Evolutionary conservation across 306 rosid genomes (phyloP).

Genomic region (Cicer pinnatifidum): DNA sequence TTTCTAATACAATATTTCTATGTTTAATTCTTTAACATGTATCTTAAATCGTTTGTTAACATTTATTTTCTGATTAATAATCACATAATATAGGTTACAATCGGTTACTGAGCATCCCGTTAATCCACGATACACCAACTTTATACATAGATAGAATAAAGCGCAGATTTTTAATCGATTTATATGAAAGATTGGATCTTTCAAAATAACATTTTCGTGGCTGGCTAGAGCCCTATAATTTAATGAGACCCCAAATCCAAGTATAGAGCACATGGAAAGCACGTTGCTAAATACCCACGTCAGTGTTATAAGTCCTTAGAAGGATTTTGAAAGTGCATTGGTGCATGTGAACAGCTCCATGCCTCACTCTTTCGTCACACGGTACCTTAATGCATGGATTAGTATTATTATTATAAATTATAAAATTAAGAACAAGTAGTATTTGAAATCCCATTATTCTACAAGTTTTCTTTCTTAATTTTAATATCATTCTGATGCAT

Average conservation of each 20-base stretch:
- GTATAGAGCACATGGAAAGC: conserved; percentile 55
- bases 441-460: conserved; percentile 32
- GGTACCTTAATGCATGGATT: conserved; percentile 52
- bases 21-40: too few species aligned
- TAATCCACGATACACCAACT: too few species aligned
- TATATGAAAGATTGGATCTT: conserved; percentile 48
- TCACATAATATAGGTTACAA: too few species aligned
- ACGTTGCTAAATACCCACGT: conserved; percentile 49
- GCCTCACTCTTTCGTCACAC: conserved; percentile 50
- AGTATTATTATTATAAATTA: not conserved
- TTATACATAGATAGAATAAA: not conserved
- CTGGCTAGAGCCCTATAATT: conserved; percentile 37
- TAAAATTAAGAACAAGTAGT: not conserved
- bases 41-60: too few species aligned
- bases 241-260: conserved; percentile 42
- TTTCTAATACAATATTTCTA: too few species aligned
- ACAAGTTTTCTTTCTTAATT: not conserved
- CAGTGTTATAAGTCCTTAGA: conserved; percentile 35
- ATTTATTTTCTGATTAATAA: too few species aligned
- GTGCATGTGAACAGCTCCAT: conserved; percentile 62
- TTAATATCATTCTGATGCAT: conserved; percentile 20
- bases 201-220: conserved; percentile 38
- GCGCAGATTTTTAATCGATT: conserved; percentile 20
- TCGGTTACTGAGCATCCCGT: too few species aligned
- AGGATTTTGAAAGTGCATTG: conserved; percentile 44